Conservation (phyloP, 2,329 filamentous ascomycete species). For the Diplocarpon mali region DNA sequence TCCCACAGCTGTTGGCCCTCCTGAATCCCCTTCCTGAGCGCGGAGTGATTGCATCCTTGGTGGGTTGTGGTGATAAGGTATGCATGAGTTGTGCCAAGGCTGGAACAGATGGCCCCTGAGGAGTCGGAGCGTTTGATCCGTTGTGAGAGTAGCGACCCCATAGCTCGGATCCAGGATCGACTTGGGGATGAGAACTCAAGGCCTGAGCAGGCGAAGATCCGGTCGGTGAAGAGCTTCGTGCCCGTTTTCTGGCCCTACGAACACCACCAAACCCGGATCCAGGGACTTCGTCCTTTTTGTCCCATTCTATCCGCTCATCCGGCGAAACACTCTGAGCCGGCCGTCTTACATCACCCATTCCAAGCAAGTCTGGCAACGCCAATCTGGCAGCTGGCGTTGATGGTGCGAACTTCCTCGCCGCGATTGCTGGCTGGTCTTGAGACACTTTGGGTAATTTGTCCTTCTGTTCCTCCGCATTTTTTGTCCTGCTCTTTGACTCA, state of each 20-base stretch:
- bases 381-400: conserved; percentile 41
- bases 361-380: conserved; percentile 48
- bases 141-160: conserved; percentile 64
- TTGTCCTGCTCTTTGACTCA: neutral
- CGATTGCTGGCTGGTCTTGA: conserved; percentile 9
- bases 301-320: conserved; percentile 51
- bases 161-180: conserved; percentile 62
- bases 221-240: conserved; percentile 61
- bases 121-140: conserved; percentile 23
- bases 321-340: conserved; percentile 42
- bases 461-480: neutral
- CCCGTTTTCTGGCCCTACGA: conserved; percentile 45
- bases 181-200: conserved; percentile 45
- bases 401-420: conserved; percentile 24
- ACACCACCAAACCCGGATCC: conserved; percentile 36
- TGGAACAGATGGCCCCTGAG: conserved; percentile 34
- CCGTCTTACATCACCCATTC: conserved; percentile 29
- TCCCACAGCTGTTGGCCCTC: conserved; percentile 57
- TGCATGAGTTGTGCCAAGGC: conserved; percentile 53
- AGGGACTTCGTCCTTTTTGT: conserved; percentile 34
- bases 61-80: conserved; percentile 58
- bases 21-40: conserved; percentile 41
- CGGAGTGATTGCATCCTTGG: conserved; percentile 31
- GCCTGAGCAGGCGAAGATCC: conserved; percentile 48
- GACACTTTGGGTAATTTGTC: neutral